These are phyloP conservation scores for Penicillium sp. DNA, from an alignment of 2,329 filamentous ascomycete species.

Conservation along the genomic window DNA sequence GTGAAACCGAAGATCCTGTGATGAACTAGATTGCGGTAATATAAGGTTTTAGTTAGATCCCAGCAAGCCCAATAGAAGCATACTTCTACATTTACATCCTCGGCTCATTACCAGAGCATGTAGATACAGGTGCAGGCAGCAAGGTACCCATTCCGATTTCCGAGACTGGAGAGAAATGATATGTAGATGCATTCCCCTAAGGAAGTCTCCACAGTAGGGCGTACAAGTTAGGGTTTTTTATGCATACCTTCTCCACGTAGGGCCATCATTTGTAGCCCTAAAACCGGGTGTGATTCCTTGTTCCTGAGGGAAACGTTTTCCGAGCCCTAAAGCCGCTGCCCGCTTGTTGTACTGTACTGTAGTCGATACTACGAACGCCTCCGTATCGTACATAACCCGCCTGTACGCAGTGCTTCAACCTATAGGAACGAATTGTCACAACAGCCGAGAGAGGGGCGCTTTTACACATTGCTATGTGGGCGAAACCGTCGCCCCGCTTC, in stretches of 20 bases:
- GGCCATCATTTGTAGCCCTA: background rate
- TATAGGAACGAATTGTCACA: background rate
- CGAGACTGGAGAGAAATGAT: conserved; percentile 1
- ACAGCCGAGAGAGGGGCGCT: background rate
- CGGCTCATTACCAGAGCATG: background rate
- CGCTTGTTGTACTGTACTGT: background rate
- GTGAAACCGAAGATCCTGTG: background rate
- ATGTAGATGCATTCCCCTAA: background rate
- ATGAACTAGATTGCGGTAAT: background rate
- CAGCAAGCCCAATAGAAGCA: background rate
- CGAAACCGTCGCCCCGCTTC: conserved; percentile 11
- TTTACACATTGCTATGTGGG: background rate
- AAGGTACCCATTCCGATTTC: background rate
- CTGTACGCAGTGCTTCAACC: too few species aligned
- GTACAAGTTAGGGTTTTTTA: background rate
- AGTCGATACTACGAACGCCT: background rate
- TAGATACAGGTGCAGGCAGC: background rate
- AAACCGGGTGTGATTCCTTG: background rate
- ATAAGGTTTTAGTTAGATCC: background rate
- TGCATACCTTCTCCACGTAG: background rate
- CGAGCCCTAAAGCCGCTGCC: background rate
- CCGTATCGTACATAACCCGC: background rate
- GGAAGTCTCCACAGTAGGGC: background rate
- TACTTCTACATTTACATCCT: background rate
- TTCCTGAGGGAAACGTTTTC: background rate